phyloP scores from a whole-genome alignment of 306 rosid species.

The Geum urbanum region DNA sequence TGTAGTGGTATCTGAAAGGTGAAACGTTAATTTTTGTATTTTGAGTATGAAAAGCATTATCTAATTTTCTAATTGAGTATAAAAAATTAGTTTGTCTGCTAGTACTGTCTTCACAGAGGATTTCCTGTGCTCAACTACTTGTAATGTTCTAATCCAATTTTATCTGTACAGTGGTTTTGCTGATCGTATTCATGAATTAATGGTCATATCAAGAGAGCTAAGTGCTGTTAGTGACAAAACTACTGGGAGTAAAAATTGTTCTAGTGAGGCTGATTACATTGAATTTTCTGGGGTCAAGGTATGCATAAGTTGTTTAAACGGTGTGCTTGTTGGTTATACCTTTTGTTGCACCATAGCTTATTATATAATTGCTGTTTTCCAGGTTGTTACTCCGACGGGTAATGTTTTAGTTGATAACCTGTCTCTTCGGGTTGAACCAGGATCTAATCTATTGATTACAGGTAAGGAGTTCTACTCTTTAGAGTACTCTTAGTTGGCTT shows the following conservation, averaged over 20 bases:
- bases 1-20: background rate
- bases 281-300: slow-evolving; percentile 91
- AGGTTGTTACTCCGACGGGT: slow-evolving; percentile 96
- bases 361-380: slow-evolving; percentile 32
- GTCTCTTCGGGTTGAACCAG: slow-evolving; percentile 77
- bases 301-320: slow-evolving; percentile 21
- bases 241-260: slow-evolving; percentile 59
- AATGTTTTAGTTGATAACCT: slow-evolving; percentile 90
- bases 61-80: background rate
- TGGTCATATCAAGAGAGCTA: slow-evolving; percentile 80
- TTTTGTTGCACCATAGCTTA: slow-evolving; percentile 24
- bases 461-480: slow-evolving; percentile 42
- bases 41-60: background rate
- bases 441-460: slow-evolving; percentile 94
- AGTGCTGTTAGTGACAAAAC: slow-evolving; percentile 51
- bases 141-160: slow-evolving; percentile 21
- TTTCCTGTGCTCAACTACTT: slow-evolving; percentile 16
- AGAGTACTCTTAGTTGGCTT: slow-evolving; percentile 4
- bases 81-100: background rate
- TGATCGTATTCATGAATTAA: slow-evolving; percentile 82
- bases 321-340: slow-evolving; percentile 12
- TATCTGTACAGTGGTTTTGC: slow-evolving; percentile 79
- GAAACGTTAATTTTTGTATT: background rate
- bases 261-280: slow-evolving; percentile 86
- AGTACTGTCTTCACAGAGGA: slow-evolving; percentile 1